phyloP scores from a whole-genome alignment of 306 rosid species.

The Quercus berberidifolia region DNA sequence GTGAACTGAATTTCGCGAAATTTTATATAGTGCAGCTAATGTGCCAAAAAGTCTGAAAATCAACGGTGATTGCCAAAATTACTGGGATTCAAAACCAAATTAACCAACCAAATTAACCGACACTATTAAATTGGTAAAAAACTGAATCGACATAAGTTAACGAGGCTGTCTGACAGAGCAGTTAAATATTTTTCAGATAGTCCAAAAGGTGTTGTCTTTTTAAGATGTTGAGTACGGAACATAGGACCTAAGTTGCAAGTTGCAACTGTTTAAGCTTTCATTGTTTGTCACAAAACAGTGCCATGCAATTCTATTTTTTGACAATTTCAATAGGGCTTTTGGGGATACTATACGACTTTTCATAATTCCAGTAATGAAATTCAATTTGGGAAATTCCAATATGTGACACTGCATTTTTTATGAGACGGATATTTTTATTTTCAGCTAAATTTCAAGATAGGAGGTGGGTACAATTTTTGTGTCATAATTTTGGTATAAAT shows the following conservation, averaged over 20 bases:
- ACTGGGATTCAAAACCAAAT: background rate
- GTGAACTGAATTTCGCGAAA: background rate
- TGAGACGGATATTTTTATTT: too few species aligned
- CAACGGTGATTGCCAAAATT: background rate
- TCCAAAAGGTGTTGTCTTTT: background rate
- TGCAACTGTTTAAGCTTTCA: background rate
- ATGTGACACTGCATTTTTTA: too few species aligned
- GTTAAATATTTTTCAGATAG: background rate
- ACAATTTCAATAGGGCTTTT: too few species aligned
- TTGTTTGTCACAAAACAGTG: background rate
- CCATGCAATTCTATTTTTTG: too few species aligned
- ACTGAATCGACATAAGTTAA: background rate
- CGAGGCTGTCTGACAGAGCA: background rate
- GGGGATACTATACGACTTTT: too few species aligned
- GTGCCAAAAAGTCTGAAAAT: background rate
- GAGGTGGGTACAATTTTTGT: too few species aligned
- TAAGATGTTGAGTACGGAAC: background rate
- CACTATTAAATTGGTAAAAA: background rate
- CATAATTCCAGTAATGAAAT: too few species aligned
- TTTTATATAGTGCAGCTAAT: too few species aligned
- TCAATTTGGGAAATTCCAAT: too few species aligned
- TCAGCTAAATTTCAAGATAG: too few species aligned
- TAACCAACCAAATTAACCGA: background rate
- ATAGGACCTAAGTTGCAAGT: background rate
- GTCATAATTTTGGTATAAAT: too few species aligned